Evolutionary conservation across 2,329 filamentous ascomycete species (phyloP).

Genomic region (Xylariaceae sp.): DNA sequence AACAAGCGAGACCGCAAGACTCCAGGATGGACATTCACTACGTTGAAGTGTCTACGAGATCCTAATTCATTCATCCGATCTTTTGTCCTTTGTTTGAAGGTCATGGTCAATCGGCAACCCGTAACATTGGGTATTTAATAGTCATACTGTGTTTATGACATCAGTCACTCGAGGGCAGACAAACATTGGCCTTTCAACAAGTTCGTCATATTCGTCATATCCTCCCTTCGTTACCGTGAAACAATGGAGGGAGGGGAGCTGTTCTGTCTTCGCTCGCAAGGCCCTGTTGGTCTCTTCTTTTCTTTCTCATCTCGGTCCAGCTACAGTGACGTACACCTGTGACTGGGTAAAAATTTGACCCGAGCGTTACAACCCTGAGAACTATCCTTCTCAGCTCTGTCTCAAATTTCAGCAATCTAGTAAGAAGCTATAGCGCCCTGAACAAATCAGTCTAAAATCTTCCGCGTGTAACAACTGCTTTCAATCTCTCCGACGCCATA

Average conservation of each 20-base stretch:
- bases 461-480: neutral
- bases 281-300: no score
- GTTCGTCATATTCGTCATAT: no score
- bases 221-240: no score
- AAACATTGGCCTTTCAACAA: no score
- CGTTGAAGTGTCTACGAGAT: neutral
- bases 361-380: no score
- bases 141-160: neutral
- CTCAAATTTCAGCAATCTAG: neutral
- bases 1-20: neutral
- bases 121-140: neutral
- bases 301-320: no score
- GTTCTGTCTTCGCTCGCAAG: no score
- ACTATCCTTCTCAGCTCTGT: no score
- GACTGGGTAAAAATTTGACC: no score
- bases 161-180: no score
- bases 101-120: neutral
- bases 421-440: neutral
- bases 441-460: neutral
- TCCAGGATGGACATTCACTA: neutral
- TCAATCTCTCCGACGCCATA: neutral
- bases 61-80: neutral
- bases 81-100: neutral
- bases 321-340: no score
- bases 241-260: no score